Evolutionary conservation across 108 stramenopile species (phyloP), one percentile per base, ranked within the genome.

Genomic region (Skeletonema potamos): DNA sequence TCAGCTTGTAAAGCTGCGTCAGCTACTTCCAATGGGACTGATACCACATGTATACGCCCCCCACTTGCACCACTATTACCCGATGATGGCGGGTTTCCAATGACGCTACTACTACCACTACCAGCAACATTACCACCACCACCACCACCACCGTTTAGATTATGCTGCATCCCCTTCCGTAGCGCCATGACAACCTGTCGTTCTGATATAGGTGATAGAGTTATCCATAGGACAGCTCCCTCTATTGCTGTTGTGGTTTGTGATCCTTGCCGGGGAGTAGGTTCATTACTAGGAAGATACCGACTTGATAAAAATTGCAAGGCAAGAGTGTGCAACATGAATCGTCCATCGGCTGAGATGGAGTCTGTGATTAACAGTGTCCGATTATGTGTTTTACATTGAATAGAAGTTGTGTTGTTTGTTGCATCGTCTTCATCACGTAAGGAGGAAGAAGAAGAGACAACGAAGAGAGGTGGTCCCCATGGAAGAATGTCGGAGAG

Each of bases 311-410:
- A 20, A 54, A 64, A 81, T 64, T 76, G 69, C 60, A 67, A 33
- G 34, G 81, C 81, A 44, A 82, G 63, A 3, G 76, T 61, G 30
- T 82, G 72, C 44, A 82, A 27, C 18, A 82, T 18, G 32, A 82
- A 82, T 37, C 81, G 33, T 9, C 62, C 81, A 32, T 82, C 81
- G 62, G 76, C 66, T 15, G 71, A 65, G 20, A 46, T 6, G 12
- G 76, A 72, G 28, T 82, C 81, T 24, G 67, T 82, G 36, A 82
- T 54, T 33, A 82, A 71, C 1, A 77, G 29, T 13, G 81, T 77
- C 43, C 76, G 74, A 37, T 77, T 4, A 10, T 62, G 36, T 56
- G 18, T 51, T 0, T 44, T 44, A 18, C 17, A 18, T 44, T 44
- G 15, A 7, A 34, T 32, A 41, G 17, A 58, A 17, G 33, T 43